phyloP scores from a whole-genome alignment of 1,139 yeast species.

The Taphrina sp. region DNA sequence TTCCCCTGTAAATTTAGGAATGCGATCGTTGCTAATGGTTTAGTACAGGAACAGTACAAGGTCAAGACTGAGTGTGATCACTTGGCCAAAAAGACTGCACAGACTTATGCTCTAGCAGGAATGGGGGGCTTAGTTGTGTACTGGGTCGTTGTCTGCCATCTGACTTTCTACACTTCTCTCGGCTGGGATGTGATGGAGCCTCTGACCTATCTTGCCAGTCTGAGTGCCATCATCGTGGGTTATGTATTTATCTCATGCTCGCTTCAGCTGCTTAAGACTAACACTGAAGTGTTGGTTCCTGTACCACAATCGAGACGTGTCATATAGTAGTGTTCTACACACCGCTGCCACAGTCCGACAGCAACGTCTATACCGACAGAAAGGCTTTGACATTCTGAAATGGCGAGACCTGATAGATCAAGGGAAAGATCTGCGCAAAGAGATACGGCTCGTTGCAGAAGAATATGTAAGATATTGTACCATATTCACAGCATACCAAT shows the following conservation, averaged over 20 bases:
- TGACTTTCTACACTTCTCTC: conserved; percentile 23
- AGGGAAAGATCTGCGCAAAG: conserved; percentile 28
- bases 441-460: conserved; percentile 22
- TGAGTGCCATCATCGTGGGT: conserved; percentile 24
- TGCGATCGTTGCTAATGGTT: too few species aligned
- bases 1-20: too few species aligned
- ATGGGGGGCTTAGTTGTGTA: conserved; percentile 23
- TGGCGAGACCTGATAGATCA: conserved; percentile 30
- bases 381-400: conserved; percentile 19
- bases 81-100: conserved; percentile 23
- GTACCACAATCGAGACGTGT: conserved; percentile 26
- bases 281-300: conserved; percentile 19
- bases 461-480: conserved; percentile 14
- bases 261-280: too few species aligned
- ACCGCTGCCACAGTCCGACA: conserved; percentile 27
- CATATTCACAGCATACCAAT: not conserved
- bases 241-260: too few species aligned
- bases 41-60: conserved; percentile 13
- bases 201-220: conserved; percentile 24
- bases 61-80: conserved; percentile 30
- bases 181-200: conserved; percentile 34
- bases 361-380: conserved; percentile 17
- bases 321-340: conserved; percentile 23
- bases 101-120: conserved; percentile 13
- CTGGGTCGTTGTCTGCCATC: conserved; percentile 21